Evolutionary conservation across 768 basidiomycete species (phyloP).

Genomic region (Pisolithus albus): DNA sequence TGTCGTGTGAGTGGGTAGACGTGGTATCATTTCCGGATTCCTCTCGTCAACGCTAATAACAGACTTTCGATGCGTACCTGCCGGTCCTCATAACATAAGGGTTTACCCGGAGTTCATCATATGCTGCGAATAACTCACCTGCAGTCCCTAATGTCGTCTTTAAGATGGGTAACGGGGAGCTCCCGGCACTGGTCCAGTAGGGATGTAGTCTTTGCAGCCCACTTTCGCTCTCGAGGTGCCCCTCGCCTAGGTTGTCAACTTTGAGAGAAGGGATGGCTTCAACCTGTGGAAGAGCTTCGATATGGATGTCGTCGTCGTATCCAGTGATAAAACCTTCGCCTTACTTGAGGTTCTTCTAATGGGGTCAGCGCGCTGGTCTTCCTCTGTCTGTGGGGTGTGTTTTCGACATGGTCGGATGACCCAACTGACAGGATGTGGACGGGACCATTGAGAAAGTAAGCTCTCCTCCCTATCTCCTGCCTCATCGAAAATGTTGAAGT

Average conservation of each 20-base stretch:
- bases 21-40: slow-evolving; percentile 43
- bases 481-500: slow-evolving; percentile 46
- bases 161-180: slow-evolving; percentile 58
- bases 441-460: slow-evolving; percentile 6
- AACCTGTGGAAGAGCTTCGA: slow-evolving; percentile 22
- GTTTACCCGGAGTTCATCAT: not conserved
- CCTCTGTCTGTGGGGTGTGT: slow-evolving; percentile 11
- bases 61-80: slow-evolving; percentile 75
- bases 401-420: too few species aligned
- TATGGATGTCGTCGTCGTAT: slow-evolving; percentile 21
- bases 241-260: slow-evolving; percentile 20
- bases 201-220: slow-evolving; percentile 46
- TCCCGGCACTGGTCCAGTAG: slow-evolving; percentile 57
- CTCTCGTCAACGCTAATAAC: slow-evolving; percentile 59
- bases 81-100: slow-evolving; percentile 42
- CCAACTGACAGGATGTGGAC: slow-evolving; percentile 7
- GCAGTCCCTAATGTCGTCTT: slow-evolving; percentile 81
- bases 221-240: slow-evolving; percentile 26
- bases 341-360: slow-evolving; percentile 24
- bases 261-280: slow-evolving; percentile 12
- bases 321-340: slow-evolving; percentile 23
- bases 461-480: slow-evolving; percentile 36
- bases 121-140: slow-evolving; percentile 38
- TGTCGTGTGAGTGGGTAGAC: not conserved
- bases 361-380: slow-evolving; percentile 23